Base-by-base conservation (phyloP, 176 grass and related monocot genomes). In the Oryza rufipogon region DNA sequence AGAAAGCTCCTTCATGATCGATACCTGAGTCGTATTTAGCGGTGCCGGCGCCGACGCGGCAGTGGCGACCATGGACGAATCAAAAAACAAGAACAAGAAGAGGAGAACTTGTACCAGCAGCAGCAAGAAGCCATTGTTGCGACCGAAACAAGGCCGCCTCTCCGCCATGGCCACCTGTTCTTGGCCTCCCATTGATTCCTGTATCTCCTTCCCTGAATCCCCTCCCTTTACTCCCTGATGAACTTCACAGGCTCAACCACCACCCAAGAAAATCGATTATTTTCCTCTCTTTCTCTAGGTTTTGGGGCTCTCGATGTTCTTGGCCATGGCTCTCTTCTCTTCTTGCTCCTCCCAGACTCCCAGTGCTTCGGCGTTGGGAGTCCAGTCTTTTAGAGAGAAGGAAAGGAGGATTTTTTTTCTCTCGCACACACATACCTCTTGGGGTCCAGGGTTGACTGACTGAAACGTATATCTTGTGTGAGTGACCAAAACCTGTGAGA, bases 371-470 rank as follows among this genome's bases (percentile, higher is more conserved):
- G 47, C 47, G 47, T 14, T 9, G 45, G 9, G 45, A 3, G 45
- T 47, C 45, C 14, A 52, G 34, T 70, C 66, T 41, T 70, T 44
- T 26, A 47, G 71, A 13, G 2, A 22, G 69, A 17, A 4, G 4
- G 1, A 15, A 20, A 8, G 46, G 19, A 64, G 49, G 67, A 46
- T 71, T 82, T 7, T 46, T 58, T n/a, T 13, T 44, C 19, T 22
- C 22, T 36, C 54, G 9, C 84, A 56, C 42, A 41, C 39, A 41
- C 0, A 5, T 52, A 26, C 75, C 61, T 39, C 25, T 49, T 63
- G 69, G 47, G 58, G 52, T 79, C 46, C 60, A 68, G 81, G 47
- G 81, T 89, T 89, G 87, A 89, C 87, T 70, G 38, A 84, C 81
- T 84, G 81, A 84, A 56, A 56, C 87, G 76, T 75, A 63, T 32